Evolutionary conservation across 306 rosid species (phyloP).

Genomic region (Chamaecrista fasciculata): DNA sequence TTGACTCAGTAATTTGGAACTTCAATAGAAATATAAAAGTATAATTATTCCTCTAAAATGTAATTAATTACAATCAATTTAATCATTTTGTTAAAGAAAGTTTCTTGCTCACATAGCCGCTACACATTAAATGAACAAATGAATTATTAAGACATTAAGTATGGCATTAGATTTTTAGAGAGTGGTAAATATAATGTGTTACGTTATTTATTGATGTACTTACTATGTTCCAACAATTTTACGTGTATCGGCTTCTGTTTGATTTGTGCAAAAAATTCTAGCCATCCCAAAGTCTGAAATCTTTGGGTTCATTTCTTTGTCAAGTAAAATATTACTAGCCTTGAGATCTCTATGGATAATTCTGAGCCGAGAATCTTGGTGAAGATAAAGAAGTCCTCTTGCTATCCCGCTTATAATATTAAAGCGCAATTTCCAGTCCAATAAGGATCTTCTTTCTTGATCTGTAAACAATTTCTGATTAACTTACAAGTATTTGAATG

Average conservation of each 20-base stretch:
- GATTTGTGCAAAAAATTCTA: neutral
- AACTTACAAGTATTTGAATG: neutral
- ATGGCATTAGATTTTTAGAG: too few relatives aligned
- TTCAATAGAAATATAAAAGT: too few relatives aligned
- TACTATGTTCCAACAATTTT: conserved; percentile 10
- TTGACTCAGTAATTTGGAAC: too few relatives aligned
- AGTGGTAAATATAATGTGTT: too few relatives aligned
- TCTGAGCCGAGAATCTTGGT: conserved; percentile 14
- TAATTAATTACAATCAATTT: too few relatives aligned
- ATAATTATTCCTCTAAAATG: too few relatives aligned
- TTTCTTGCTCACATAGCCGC: too few relatives aligned
- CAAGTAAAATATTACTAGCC: neutral
- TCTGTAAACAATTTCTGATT: neutral
- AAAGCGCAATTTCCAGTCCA: neutral
- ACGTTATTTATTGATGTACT: neutral
- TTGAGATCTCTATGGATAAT: too few relatives aligned
- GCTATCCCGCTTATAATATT: conserved; percentile 10
- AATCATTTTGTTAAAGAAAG: too few relatives aligned
- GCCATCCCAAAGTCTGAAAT: conserved; percentile 16
- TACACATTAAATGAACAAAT: too few relatives aligned
- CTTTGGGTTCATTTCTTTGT: conserved; percentile 3
- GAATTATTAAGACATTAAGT: too few relatives aligned
- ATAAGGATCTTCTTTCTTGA: neutral
- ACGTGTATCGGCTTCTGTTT: neutral
- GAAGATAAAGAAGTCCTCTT: conserved; percentile 9